Base-by-base conservation (phyloP, 495 filamentous ascomycete species). In the Aspergillus hancockii region DNA sequence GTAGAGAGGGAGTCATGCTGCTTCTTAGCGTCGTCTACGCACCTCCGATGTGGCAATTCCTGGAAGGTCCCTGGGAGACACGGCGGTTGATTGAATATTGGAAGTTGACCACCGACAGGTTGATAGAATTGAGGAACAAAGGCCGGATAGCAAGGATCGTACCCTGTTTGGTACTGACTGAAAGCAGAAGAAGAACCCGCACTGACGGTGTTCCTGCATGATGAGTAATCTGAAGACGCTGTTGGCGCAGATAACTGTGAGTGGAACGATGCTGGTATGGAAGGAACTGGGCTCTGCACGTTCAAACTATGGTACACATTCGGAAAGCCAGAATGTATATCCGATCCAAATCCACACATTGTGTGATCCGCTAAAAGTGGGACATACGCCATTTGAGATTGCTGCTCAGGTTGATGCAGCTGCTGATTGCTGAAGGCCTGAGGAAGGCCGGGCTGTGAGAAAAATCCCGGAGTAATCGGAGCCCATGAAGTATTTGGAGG, bases 1-100 rank as follows among this genome's bases (percentile, higher is more conserved):
- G 60, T 52, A 12, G 68, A 69, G 43, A 78, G 62, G n/a, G 43
- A 49, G 8, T 67, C 65, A 47, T 69, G 63, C 30, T 64, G 63
- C 41, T 71, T 69, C 3, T 52, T 58, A 36, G 61, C 59, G 25
- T 68, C 63, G 18, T 70, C 66, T 21, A 74, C 51, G 19, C 63
- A 61, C 41, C 51, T 60, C 31, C 52, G 54, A 40, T 55, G 34
- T 9, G 52, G 16, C 10, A 54, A 50, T 22, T 63, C 61, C 25
- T 59, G 47, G 13, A 59, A 53, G 13, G 49, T 22, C 51, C 49
- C 54, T 2, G 47, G 28, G 14, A 60, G n/a, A 8, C 50, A 14
- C 9, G 52, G 41, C n/a, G 56, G 54, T 36, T 60, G 70, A 28
- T 50, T 51, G 21, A 45, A 1, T 28, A 28, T 19, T 45, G 58